phyloP scores from a whole-genome alignment of 2,329 filamentous ascomycete species.

The Zymoseptoria pseudotritici region DNA sequence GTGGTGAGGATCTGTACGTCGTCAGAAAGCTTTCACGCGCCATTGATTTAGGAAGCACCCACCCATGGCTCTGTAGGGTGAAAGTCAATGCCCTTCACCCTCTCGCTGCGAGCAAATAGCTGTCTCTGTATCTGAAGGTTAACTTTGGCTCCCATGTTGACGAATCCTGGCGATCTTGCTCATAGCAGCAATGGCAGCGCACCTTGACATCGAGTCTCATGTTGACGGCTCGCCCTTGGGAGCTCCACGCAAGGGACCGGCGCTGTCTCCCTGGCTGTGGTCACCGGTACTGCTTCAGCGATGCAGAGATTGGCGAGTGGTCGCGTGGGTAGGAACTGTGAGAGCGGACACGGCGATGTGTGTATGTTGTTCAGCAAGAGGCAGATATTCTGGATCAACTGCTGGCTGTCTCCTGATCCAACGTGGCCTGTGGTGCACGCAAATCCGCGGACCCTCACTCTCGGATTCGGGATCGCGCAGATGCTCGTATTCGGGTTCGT shows the following conservation, averaged over 20 bases:
- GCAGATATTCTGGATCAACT: not conserved
- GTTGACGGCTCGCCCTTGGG: slow-evolving; percentile 19
- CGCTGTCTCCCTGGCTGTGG: slow-evolving; percentile 9
- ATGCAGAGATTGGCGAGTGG: not conserved
- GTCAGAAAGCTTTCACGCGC: not conserved
- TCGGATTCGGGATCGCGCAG: not conserved
- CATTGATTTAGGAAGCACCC: slow-evolving; percentile 23
- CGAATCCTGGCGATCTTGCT: not conserved
- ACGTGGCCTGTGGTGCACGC: not conserved
- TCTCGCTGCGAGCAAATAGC: slow-evolving; percentile 82
- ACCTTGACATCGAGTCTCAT: slow-evolving; percentile 58
- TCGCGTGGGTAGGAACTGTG: not conserved
- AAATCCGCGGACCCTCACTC: not conserved
- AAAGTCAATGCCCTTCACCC: slow-evolving; percentile 96
- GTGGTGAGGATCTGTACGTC: slow-evolving; percentile 64
- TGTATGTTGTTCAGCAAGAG: not conserved
- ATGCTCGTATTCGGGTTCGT: not conserved
- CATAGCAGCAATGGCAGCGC: slow-evolving; percentile 17
- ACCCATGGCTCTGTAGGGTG: slow-evolving; percentile 96
- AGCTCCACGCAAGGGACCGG: slow-evolving; percentile 23
- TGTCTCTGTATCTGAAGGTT: slow-evolving; percentile 55
- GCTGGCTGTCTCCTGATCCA: not conserved
- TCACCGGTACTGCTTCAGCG: not conserved
- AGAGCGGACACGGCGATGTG: not conserved
- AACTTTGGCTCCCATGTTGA: slow-evolving; percentile 32